A percentile compares a stretch with the other conserved stretches of the same genome.
These are phyloP conservation scores for Malassezia nana DNA, from an alignment of 1,284 basidiomycete genomes.

Conservation along the genomic window DNA sequence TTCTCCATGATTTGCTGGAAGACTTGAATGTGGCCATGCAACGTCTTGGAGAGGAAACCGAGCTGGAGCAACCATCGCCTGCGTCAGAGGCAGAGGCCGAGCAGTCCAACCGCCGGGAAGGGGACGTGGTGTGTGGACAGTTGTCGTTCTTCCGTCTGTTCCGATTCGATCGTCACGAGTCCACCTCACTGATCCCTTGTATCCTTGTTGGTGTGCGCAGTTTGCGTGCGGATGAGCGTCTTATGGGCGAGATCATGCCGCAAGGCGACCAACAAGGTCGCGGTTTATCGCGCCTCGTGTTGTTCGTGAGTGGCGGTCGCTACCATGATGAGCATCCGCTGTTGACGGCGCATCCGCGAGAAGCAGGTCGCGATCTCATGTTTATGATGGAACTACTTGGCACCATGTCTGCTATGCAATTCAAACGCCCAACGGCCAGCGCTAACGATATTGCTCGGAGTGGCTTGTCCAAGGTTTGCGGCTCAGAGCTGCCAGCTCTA, in stretches of 20 bases:
- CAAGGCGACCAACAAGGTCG: neutral
- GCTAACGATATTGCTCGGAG: slow-evolving; percentile 35
- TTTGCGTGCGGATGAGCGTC: slow-evolving; percentile 27
- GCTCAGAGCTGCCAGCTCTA: slow-evolving; percentile 21
- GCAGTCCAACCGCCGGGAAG: slow-evolving; percentile 22
- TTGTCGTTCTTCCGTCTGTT: slow-evolving; percentile 44
- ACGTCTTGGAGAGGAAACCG: slow-evolving; percentile 19
- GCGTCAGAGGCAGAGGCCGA: slow-evolving; percentile 8
- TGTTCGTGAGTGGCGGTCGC: slow-evolving; percentile 42
- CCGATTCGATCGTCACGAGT: slow-evolving; percentile 31
- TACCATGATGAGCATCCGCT: slow-evolving; percentile 40
- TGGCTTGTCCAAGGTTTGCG: slow-evolving; percentile 25
- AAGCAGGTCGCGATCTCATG: slow-evolving; percentile 42
- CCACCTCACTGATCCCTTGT: slow-evolving; percentile 32
- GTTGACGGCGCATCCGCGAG: slow-evolving; percentile 28
- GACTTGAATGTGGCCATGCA: slow-evolving; percentile 35
- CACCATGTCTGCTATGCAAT: slow-evolving; percentile 33
- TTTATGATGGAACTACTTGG: slow-evolving; percentile 42
- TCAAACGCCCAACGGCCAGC: slow-evolving; percentile 34
- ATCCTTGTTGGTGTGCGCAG: slow-evolving; percentile 42
- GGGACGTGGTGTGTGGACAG: slow-evolving; percentile 35
- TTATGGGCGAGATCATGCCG: slow-evolving; percentile 14
- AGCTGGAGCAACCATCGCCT: slow-evolving; percentile 15
- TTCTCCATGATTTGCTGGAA: slow-evolving; percentile 30
- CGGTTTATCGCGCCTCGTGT: slow-evolving; percentile 33